These are phyloP conservation scores for Albugo laibachii DNA, from an alignment of 352 stramenopile species.

Conservation along the genomic window DNA sequence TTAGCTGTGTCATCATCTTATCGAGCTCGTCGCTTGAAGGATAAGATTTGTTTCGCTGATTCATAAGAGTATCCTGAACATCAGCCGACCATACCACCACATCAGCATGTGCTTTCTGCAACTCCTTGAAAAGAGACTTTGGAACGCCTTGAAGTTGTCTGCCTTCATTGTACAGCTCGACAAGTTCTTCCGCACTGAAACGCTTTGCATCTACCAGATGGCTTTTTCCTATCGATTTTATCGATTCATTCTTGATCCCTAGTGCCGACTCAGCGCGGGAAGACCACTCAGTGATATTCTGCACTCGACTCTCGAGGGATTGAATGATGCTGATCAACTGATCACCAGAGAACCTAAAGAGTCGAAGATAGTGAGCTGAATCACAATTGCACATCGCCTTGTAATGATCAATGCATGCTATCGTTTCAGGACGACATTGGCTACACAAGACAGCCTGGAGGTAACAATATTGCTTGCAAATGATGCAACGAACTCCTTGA, in stretches of 20 bases:
- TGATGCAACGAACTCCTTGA: conserved; percentile 48
- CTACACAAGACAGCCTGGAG: conserved; percentile 64
- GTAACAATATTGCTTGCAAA: conserved; percentile 76
- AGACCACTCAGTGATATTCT: conserved; percentile 7
- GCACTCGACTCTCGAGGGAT: background rate
- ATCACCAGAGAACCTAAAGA: conserved; percentile 25
- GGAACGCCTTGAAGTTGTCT: too few species aligned
- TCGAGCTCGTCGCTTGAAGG: background rate
- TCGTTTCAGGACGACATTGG: conserved; percentile 26
- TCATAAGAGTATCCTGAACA: too few species aligned
- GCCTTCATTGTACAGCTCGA: too few species aligned
- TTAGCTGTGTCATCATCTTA: background rate
- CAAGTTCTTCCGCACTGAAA: too few species aligned
- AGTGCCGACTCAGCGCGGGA: too few species aligned
- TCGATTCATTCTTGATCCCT: too few species aligned
- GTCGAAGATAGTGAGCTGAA: conserved; percentile 25
- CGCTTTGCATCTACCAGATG: too few species aligned
- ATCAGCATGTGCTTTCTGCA: too few species aligned
- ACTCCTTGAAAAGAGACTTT: too few species aligned
- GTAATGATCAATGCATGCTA: conserved; percentile 60
- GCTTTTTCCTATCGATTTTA: too few species aligned
- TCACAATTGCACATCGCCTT: conserved; percentile 56
- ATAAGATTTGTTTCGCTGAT: too few species aligned
- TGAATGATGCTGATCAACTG: conserved; percentile 13
- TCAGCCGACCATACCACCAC: too few species aligned